Base-by-base conservation (phyloP, 148 eudicot species). In the Heliosperma pusillum region DNA sequence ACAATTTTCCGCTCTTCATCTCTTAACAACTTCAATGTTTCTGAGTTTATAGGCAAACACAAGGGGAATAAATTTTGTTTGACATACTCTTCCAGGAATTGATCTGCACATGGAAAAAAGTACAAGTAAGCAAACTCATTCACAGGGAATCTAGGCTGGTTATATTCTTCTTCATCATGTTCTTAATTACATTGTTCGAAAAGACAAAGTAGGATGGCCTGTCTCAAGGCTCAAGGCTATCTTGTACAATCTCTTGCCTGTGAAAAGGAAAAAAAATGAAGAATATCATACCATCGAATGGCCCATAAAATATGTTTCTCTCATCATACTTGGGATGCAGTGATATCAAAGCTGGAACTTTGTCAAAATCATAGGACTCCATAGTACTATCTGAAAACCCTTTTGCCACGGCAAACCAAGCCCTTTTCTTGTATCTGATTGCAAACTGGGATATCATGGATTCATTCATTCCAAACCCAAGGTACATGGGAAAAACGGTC, bases 331-430 rank as follows among this genome's bases (percentile, higher is more conserved):
- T 81, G 45, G 91, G 96, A 81, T 89, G 85, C 77, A 89, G 77
- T 42, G 96, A 87, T 78, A 84, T 85, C 88, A 95, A 69, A 80
- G 98, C 97, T 80, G 97, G 97, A 71, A 83, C 88, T 82, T 95
- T 95, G 71, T 95, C 99, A 77, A 95, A 92, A 80, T 95, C 94
- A 85, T 89, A 90, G 9, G 73, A 79, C 75, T 82, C 84, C 99
- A 90, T 95, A 29, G 79, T 67, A 68, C 84, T 83, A 61, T 90
- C 97, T 20, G 99, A 92, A 79, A 89, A 89, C 75, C 84, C 96
- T 57, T 90, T 95, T 52, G 97, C 97, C 63, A 90, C 94, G 29
- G 97, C 86, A 86, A 95, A 95, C 99, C 99, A 92, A 78, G 97
- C 97, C 76, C 80, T 92, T 77, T 83, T 90, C 92, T 95, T 95